A percentile compares a stretch with the other conserved stretches of the same genome.
These are phyloP conservation scores for Beauveria brongniartii DNA, from an alignment of 2,329 filamentous ascomycete species.

Conservation along the genomic window DNA sequence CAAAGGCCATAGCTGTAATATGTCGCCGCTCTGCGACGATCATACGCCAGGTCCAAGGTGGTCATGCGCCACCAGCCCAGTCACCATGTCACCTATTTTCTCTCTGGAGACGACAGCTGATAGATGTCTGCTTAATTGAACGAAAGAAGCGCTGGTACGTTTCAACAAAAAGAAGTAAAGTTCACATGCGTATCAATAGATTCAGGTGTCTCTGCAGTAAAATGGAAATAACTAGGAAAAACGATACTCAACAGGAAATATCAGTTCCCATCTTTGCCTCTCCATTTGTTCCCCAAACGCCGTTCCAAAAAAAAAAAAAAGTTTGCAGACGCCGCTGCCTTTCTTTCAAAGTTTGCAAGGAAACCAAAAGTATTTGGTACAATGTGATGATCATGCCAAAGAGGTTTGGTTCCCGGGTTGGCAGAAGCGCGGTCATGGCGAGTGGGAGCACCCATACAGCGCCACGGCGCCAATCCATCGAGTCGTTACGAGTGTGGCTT, in stretches of 20 bases:
- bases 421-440: neutral
- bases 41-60: neutral
- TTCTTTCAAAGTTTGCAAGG: neutral
- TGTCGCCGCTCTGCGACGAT: neutral
- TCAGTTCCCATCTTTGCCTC: slow-evolving; percentile 20
- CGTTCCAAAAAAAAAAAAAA: slow-evolving; percentile 17
- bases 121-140: too few relatives aligned
- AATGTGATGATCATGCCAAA: neutral
- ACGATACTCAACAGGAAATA: slow-evolving; percentile 1
- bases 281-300: slow-evolving; percentile 24
- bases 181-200: slow-evolving; percentile 2
- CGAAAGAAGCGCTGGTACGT: too few relatives aligned
- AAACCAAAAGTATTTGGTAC: neutral
- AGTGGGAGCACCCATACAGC: neutral
- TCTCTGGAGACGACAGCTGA: slow-evolving; percentile 12
- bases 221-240: slow-evolving; percentile 8
- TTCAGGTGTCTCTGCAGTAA: slow-evolving; percentile 13
- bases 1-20: neutral
- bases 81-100: slow-evolving; percentile 11
- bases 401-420: neutral
- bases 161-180: neutral
- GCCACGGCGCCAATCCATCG: neutral
- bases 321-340: slow-evolving; percentile 15
- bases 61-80: slow-evolving; percentile 7
- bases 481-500: neutral